Percentiles rank a stretch among this genome's conserved stretches.
Evolutionary conservation across 441 rosid species (phyloP).

Genomic region (Geranium incanum): DNA sequence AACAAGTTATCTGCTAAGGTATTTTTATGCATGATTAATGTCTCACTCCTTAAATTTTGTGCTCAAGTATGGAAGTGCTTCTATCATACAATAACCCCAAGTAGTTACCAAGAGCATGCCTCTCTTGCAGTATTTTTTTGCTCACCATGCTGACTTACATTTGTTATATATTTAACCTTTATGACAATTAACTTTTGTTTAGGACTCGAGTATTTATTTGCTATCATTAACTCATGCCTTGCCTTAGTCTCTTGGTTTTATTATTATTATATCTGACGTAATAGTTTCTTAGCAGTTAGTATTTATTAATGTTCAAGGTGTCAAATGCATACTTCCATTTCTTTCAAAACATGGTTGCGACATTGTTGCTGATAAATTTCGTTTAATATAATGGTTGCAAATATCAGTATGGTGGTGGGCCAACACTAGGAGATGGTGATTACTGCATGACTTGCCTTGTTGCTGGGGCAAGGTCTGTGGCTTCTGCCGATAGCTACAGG

Average conservation of each 20-base stretch:
- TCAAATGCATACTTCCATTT: not conserved
- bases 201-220: not conserved
- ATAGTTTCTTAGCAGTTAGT: slow-evolving; percentile 1
- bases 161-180: not conserved
- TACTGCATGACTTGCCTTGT: slow-evolving; percentile 73
- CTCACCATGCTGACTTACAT: not conserved
- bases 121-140: not conserved
- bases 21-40: slow-evolving; percentile 17
- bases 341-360: slow-evolving; percentile 16
- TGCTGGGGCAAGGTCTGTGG: slow-evolving; percentile 61
- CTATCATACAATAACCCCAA: slow-evolving; percentile 4
- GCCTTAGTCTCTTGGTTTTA: not conserved
- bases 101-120: not conserved
- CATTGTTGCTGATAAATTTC: slow-evolving; percentile 21
- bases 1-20: slow-evolving; percentile 66
- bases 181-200: not conserved
- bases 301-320: not conserved
- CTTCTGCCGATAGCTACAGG: slow-evolving; percentile 84
- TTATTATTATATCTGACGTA: slow-evolving; percentile 3
- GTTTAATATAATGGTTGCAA: slow-evolving; percentile 19
- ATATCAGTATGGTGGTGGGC: slow-evolving; percentile 72
- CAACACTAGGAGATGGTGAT: slow-evolving; percentile 59
- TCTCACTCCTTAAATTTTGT: not conserved
- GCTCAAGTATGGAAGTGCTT: too few species aligned
- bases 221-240: not conserved